These are phyloP conservation scores for Royoungia palumana DNA, from an alignment of 768 basidiomycete species.

Conservation along the genomic window DNA sequence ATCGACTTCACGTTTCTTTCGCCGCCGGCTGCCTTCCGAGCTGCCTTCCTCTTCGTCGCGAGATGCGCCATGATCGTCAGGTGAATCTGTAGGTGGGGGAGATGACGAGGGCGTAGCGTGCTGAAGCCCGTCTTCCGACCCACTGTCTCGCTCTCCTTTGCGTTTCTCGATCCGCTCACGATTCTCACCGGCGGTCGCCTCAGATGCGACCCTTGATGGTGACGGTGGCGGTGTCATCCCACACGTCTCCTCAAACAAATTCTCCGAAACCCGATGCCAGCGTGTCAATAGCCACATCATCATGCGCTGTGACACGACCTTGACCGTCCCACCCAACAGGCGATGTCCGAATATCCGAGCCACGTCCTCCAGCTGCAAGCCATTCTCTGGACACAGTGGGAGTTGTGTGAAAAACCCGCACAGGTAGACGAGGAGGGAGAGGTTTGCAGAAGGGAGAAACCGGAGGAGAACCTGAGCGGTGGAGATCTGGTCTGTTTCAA, in stretches of 20 bases:
- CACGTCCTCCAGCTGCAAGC: slow-evolving; percentile 43
- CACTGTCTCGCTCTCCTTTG: slow-evolving; percentile 8
- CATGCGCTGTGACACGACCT: slow-evolving; percentile 24
- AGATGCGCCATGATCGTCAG: slow-evolving; percentile 6
- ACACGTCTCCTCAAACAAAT: slow-evolving; percentile 24
- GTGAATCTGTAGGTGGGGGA: slow-evolving; percentile 5
- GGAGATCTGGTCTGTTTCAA: slow-evolving; percentile 35
- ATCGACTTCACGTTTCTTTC: slow-evolving; percentile 21
- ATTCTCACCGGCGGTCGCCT: neutral
- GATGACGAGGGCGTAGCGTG: slow-evolving; percentile 11
- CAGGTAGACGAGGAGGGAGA: slow-evolving; percentile 44
- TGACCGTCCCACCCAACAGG: slow-evolving; percentile 36
- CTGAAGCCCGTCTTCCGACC: neutral
- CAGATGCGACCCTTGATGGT: neutral
- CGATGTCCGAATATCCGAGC: slow-evolving; percentile 45
- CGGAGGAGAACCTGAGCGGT: slow-evolving; percentile 49
- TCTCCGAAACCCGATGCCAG: slow-evolving; percentile 27
- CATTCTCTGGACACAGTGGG: slow-evolving; percentile 48
- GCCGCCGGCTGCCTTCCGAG: slow-evolving; percentile 12
- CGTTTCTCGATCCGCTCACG: slow-evolving; percentile 15
- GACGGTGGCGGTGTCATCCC: slow-evolving; percentile 19
- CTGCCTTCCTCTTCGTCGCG: slow-evolving; percentile 7
- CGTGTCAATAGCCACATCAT: slow-evolving; percentile 33
- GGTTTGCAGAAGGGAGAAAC: slow-evolving; percentile 40
- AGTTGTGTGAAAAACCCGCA: slow-evolving; percentile 50